Percentiles rank a stretch among this genome's conserved stretches.
Conservation (phyloP, 768 basidiomycete genomes). For the Mycena pura region DNA sequence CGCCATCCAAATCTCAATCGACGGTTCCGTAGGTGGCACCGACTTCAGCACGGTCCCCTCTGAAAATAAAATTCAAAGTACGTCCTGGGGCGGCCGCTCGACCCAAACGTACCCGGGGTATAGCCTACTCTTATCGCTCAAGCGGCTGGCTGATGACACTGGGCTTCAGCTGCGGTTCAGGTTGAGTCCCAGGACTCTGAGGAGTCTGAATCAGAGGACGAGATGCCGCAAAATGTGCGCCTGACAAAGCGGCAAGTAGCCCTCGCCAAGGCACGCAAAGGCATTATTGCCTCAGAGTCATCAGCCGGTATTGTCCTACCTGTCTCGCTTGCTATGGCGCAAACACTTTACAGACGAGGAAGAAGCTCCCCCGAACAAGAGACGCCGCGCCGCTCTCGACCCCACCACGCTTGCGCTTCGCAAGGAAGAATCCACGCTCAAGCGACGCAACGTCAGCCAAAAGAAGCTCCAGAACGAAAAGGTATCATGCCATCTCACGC, state of each 20-base stretch:
- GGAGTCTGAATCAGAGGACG: constrained; percentile 18
- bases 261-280: constrained; percentile 24
- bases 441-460: constrained; percentile 80
- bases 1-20: background rate
- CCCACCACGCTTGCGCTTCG: constrained; percentile 67
- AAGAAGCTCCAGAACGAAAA: constrained; percentile 89
- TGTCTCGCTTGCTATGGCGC: background rate
- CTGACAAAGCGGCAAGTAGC: constrained; percentile 27
- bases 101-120: constrained; percentile 19
- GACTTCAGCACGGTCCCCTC: background rate
- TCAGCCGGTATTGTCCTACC: constrained; percentile 20
- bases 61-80: constrained; percentile 26
- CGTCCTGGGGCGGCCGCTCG: constrained; percentile 10
- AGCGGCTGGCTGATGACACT: background rate
- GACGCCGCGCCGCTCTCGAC: constrained; percentile 5
- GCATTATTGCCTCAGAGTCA: constrained; percentile 12
- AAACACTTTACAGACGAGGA: constrained; percentile 11
- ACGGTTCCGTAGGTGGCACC: background rate
- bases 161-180: constrained; percentile 3
- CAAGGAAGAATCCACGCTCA: constrained; percentile 82
- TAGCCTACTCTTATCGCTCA: background rate
- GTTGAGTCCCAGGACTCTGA: constrained; percentile 20
- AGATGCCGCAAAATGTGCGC: constrained; percentile 25
- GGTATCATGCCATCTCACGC: constrained; percentile 42
- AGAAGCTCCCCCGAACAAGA: constrained; percentile 2